These are phyloP conservation scores for Magnusiomyces suaveolens DNA, from an alignment of 1,139 yeast genomes.

Conservation along the genomic window DNA sequence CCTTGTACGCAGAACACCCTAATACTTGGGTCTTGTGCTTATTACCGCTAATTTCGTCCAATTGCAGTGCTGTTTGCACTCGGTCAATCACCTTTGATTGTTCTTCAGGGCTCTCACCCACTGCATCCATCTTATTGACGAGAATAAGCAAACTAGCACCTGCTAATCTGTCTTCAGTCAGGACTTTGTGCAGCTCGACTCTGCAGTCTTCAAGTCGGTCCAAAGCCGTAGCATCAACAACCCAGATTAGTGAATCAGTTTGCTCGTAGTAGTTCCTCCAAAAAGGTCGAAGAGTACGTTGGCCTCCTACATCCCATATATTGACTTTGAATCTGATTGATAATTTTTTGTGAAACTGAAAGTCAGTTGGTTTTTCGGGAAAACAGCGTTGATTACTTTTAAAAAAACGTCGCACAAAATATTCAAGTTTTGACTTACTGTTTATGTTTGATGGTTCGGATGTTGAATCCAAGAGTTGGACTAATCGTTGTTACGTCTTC, in stretches of 20 bases:
- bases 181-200: constrained; percentile 51
- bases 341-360: constrained; percentile 20
- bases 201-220: constrained; percentile 59
- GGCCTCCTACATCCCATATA: constrained; percentile 83
- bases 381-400: no score
- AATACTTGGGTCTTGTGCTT: constrained; percentile 41
- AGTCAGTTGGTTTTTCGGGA: neutral
- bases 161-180: constrained; percentile 55
- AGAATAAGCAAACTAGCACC: constrained; percentile 48
- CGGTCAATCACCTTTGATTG: constrained; percentile 19
- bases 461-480: constrained; percentile 61
- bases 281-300: constrained; percentile 62
- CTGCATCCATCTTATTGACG: constrained; percentile 39
- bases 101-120: constrained; percentile 36
- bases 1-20: constrained; percentile 51
- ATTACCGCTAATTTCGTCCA: constrained; percentile 31
- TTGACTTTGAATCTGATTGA: constrained; percentile 34
- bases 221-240: constrained; percentile 60
- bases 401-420: no score
- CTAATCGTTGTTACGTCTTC: constrained; percentile 39
- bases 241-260: constrained; percentile 84
- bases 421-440: constrained; percentile 15
- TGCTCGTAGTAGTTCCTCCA: constrained; percentile 89
- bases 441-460: constrained; percentile 38
- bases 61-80: constrained; percentile 24